phyloP scores from a whole-genome alignment of 139 green algal species.

The Volvox reticuliferus region DNA sequence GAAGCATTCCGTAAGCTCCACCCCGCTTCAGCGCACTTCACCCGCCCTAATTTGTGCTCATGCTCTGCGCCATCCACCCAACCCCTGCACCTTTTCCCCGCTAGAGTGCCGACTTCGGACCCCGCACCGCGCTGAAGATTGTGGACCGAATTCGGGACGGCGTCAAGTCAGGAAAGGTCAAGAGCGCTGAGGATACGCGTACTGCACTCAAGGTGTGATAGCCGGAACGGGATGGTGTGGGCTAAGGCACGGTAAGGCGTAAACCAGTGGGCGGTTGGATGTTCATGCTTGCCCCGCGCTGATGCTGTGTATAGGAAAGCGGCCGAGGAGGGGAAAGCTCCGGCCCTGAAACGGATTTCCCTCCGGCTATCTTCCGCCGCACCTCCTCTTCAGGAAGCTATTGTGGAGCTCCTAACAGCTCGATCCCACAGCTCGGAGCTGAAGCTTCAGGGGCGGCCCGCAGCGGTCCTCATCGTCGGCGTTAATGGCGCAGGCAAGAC shows the following conservation, averaged over 20 bases:
- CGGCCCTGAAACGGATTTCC: too few relatives aligned
- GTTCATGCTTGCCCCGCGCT: too few relatives aligned
- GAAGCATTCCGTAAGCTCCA: too few relatives aligned
- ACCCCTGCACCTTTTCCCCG: too few relatives aligned
- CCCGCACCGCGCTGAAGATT: slow-evolving; percentile 87
- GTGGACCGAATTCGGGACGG: slow-evolving; percentile 87
- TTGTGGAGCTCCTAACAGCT: slow-evolving; percentile 60
- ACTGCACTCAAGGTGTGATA: slow-evolving; percentile 57
- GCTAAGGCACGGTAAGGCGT: too few relatives aligned
- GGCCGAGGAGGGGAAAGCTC: too few relatives aligned
- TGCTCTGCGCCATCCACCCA: too few relatives aligned
- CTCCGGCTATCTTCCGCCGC: too few relatives aligned
- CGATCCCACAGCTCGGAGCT: slow-evolving; percentile 29
- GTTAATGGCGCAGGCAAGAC: slow-evolving; percentile 99
- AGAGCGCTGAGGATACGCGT: slow-evolving; percentile 77
- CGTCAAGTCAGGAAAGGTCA: slow-evolving; percentile 78
- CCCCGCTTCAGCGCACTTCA: too few relatives aligned
- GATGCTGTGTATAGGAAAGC: too few relatives aligned
- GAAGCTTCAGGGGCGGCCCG: slow-evolving; percentile 56
- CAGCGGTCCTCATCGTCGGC: slow-evolving; percentile 91
- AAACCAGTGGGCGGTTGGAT: too few relatives aligned
- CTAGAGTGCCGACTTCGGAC: slow-evolving; percentile 92
- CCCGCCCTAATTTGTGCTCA: too few relatives aligned
- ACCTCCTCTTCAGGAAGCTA: slow-evolving; percentile 48
- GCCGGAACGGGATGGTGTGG: not conserved